A percentile compares a stretch with the other conserved stretches of the same genome.
These are phyloP conservation scores for Albatrellus sp. DNA, from an alignment of 1,284 basidiomycete species.

Conservation along the genomic window DNA sequence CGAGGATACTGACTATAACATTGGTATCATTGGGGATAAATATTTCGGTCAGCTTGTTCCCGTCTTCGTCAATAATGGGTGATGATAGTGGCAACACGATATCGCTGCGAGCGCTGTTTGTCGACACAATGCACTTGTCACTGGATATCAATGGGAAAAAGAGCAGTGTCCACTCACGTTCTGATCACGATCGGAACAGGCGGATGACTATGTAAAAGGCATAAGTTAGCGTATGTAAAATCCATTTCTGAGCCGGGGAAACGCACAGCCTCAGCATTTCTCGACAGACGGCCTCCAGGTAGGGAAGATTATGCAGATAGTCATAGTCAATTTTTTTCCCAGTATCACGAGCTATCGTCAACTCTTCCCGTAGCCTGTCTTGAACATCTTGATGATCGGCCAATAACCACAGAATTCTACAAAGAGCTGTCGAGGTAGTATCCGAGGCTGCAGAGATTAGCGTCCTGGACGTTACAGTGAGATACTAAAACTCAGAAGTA, in stretches of 20 bases:
- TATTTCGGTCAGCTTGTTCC: neutral
- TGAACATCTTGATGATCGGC: neutral
- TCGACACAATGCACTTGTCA: too few relatives aligned
- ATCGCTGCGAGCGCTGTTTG: neutral
- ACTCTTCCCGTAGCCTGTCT: neutral
- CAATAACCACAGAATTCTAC: neutral
- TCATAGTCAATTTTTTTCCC: neutral
- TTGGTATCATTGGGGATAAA: constrained; percentile 8
- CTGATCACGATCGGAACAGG: too few relatives aligned
- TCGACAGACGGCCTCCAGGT: neutral
- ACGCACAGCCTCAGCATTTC: neutral
- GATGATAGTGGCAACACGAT: neutral
- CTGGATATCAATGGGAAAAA: too few relatives aligned
- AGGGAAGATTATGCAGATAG: neutral
- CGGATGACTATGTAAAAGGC: too few relatives aligned
- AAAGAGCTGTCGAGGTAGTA: neutral
- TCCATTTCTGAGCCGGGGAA: neutral
- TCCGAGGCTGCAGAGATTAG: constrained; percentile 11
- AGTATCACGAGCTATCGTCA: neutral
- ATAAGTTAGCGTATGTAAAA: too few relatives aligned
- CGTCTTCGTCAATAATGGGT: neutral
- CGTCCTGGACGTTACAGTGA: constrained; percentile 5
- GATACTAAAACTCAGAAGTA: neutral
- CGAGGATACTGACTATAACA: constrained; percentile 1
- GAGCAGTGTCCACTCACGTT: too few relatives aligned